Conservation (phyloP, 768 basidiomycete genomes). For the Hypholoma sublateritium region DNA sequence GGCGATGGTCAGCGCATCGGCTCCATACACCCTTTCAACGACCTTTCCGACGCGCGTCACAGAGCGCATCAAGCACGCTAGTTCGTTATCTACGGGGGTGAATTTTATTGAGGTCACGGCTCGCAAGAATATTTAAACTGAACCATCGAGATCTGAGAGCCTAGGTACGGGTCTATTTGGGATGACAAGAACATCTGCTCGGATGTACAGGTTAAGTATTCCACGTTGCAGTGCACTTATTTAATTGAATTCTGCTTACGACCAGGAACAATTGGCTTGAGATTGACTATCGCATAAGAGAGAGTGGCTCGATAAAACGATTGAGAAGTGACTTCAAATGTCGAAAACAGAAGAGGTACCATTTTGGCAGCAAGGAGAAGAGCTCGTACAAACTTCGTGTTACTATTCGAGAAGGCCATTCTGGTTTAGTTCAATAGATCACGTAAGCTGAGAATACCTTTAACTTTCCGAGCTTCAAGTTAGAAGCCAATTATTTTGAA, state of each 20-base stretch:
- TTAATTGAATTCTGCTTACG: conserved; percentile 55
- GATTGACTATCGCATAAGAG: conserved; percentile 88
- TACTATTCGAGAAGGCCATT: no score
- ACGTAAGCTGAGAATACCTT: conserved; percentile 2
- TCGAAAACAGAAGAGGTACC: conserved; percentile 63
- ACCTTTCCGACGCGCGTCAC: conserved; percentile 78
- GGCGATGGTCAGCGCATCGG: conserved; percentile 83
- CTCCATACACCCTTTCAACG: conserved; percentile 80
- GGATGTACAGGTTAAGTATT: neutral
- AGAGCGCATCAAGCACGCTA: conserved; percentile 77
- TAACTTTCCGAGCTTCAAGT: no score
- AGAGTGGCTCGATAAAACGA: conserved; percentile 69
- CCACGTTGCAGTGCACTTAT: neutral
- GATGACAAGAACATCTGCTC: conserved; percentile 61
- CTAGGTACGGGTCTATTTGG: conserved; percentile 57
- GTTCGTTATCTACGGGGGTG: conserved; percentile 49
- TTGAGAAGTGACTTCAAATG: conserved; percentile 77
- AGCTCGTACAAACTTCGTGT: no score
- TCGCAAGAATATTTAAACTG: neutral
- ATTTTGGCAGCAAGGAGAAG: conserved; percentile 9
- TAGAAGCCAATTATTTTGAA: no score
- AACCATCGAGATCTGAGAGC: conserved; percentile 55
- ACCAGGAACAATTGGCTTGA: conserved; percentile 92
- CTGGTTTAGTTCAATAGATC: neutral
- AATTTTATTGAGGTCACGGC: neutral